These are phyloP conservation scores for Suhomyces choctaworum DNA, from an alignment of 1,139 yeast species.

Conservation along the genomic window DNA sequence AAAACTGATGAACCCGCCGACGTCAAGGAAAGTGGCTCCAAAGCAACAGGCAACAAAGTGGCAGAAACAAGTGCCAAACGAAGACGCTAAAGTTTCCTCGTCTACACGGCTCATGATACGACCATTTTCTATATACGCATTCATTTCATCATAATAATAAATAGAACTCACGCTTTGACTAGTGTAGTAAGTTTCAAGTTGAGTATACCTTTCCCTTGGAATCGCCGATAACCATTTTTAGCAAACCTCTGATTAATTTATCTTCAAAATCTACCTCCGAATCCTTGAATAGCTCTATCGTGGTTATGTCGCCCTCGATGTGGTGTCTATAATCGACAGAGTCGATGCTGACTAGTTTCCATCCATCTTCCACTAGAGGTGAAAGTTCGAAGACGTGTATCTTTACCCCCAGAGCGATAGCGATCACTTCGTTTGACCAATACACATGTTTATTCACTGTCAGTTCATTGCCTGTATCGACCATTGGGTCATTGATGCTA, in stretches of 20 bases:
- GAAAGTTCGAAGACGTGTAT: constrained; percentile 31
- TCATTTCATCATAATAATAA: no score
- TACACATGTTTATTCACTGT: constrained; percentile 31
- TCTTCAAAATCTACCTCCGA: constrained; percentile 40
- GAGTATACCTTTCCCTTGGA: constrained; percentile 39
- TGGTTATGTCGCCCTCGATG: constrained; percentile 12
- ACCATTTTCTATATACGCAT: no score
- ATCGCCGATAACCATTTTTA: constrained; percentile 40
- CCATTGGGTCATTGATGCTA: constrained; percentile 30
- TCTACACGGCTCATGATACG: no score
- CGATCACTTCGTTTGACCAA: constrained; percentile 43
- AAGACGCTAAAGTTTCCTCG: constrained; percentile 11
- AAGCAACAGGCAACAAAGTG: constrained; percentile 10
- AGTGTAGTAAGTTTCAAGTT: no score
- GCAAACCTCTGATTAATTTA: constrained; percentile 33
- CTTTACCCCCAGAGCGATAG: constrained; percentile 23
- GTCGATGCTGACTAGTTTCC: constrained; percentile 26
- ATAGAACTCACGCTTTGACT: no score
- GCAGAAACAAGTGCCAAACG: constrained; percentile 9
- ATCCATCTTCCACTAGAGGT: constrained; percentile 18
- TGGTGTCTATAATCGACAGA: constrained; percentile 17
- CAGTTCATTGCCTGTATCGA: constrained; percentile 27
- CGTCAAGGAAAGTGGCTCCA: constrained; percentile 1
- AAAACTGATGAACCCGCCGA: neutral
- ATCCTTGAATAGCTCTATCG: constrained; percentile 28